A percentile compares a stretch with the other conserved stretches of the same genome.
Evolutionary conservation across 306 rosid genomes (phyloP).

Genomic region (Phaseolus lunatus): DNA sequence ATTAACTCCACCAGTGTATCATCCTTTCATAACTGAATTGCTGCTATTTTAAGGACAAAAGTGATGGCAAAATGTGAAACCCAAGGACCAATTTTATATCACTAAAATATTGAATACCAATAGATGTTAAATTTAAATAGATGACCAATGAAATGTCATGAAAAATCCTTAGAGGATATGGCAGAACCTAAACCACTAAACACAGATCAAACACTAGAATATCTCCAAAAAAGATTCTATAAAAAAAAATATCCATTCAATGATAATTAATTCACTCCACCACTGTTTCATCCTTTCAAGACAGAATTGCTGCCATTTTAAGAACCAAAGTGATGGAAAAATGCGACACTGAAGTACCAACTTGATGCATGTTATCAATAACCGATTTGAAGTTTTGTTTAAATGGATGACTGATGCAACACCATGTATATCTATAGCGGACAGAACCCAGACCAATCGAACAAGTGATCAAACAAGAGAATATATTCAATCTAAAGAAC

Average conservation of each 20-base stretch:
- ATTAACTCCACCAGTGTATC: slow-evolving; percentile 1
- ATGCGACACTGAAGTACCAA: too few species aligned
- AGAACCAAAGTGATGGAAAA: background rate
- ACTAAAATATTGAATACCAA: background rate
- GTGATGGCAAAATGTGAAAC: background rate
- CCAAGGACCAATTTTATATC: background rate
- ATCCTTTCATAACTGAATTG: slow-evolving; percentile 10
- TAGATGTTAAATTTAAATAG: background rate
- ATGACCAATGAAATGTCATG: background rate
- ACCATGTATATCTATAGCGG: background rate
- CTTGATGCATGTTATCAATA: background rate
- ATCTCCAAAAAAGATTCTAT: background rate
- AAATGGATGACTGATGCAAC: background rate
- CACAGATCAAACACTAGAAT: slow-evolving; percentile 9
- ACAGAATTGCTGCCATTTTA: background rate
- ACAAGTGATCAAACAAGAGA: slow-evolving; percentile 13
- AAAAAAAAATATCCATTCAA: background rate
- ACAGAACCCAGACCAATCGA: slow-evolving; percentile 26
- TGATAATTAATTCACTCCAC: slow-evolving; percentile 9
- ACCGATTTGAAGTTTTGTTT: background rate
- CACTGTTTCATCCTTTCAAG: slow-evolving; percentile 19
- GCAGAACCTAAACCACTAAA: slow-evolving; percentile 27
- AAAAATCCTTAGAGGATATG: background rate
- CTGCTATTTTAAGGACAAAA: background rate
- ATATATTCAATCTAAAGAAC: background rate